Evolutionary conservation across 2,329 filamentous ascomycete genomes (phyloP).

Genomic region (Penicillium sclerotigenum): DNA sequence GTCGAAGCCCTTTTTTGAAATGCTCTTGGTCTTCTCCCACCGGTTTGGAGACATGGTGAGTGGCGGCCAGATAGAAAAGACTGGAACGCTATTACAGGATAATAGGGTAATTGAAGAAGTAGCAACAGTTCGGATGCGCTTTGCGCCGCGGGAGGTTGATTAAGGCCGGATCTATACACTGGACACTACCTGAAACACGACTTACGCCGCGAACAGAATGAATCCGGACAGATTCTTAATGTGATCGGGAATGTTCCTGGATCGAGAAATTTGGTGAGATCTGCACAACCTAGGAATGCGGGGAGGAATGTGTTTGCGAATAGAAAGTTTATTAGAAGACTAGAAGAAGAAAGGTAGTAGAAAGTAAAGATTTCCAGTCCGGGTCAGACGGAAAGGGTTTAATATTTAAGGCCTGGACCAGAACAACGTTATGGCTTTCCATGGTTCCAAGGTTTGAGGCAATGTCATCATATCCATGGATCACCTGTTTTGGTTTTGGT

Average conservation of each 20-base stretch:
- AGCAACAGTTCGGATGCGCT: not conserved
- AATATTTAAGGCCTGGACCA: not conserved
- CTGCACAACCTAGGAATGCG: conserved; percentile 17
- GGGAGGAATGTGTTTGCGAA: conserved; percentile 6
- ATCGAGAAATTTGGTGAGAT: conserved; percentile 14
- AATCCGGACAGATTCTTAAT: conserved; percentile 10
- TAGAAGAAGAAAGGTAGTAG: too few relatives aligned
- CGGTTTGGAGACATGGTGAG: conserved; percentile 53
- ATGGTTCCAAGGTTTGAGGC: conserved; percentile 2
- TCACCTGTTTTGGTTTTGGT: not conserved
- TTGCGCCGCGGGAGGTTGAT: not conserved
- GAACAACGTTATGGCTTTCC: not conserved
- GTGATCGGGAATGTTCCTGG: conserved; percentile 16
- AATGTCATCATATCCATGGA: conserved; percentile 4
- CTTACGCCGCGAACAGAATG: conserved; percentile 19
- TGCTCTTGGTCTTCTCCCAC: conserved; percentile 51
- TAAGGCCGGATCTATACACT: conserved; percentile 11
- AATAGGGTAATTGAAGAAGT: not conserved
- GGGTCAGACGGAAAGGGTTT: conserved; percentile 2
- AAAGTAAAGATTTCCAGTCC: not conserved
- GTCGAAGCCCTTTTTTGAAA: conserved; percentile 65
- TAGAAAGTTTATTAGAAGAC: not conserved
- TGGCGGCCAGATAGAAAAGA: not conserved
- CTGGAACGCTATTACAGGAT: not conserved
- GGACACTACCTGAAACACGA: conserved; percentile 10